A percentile compares a stretch with the other conserved stretches of the same genome.
Evolutionary conservation across 371 early-diverging fungal genomes (phyloP).

Genomic region (Mucor sp.): DNA sequence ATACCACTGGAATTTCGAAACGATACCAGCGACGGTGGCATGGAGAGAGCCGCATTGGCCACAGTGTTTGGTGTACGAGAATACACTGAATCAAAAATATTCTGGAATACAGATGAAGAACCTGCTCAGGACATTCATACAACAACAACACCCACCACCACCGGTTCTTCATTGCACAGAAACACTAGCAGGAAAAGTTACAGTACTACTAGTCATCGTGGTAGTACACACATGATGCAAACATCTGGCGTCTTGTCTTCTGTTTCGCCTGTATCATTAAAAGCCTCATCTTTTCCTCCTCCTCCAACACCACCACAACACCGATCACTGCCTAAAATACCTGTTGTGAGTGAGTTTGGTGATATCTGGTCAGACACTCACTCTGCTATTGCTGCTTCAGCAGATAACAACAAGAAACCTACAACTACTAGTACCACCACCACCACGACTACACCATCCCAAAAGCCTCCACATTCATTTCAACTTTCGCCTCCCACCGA

Average conservation of each 20-base stretch:
- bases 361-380: slow-evolving; percentile 25
- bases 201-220: slow-evolving; percentile 2
- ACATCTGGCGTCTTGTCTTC: background rate
- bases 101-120: slow-evolving; percentile 38
- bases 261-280: background rate
- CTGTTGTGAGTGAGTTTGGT: slow-evolving; percentile 43
- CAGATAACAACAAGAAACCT: background rate
- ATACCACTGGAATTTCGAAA: slow-evolving; percentile 31
- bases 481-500: slow-evolving; percentile 30
- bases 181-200: slow-evolving; percentile 11
- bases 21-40: slow-evolving; percentile 32
- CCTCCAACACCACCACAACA: background rate
- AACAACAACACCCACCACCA: background rate
- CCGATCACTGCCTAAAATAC: slow-evolving; percentile 34
- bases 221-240: slow-evolving; percentile 1
- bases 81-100: slow-evolving; percentile 47
- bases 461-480: slow-evolving; percentile 8
- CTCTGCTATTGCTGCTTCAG: too few species aligned
- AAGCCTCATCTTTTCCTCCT: background rate
- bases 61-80: slow-evolving; percentile 53
- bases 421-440: too few species aligned
- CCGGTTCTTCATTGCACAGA: slow-evolving; percentile 4
- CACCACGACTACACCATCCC: too few species aligned
- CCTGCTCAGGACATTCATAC: slow-evolving; percentile 8
- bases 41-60: slow-evolving; percentile 49